Evolutionary conservation across 768 basidiomycete species (phyloP).

Genomic region (Boletus tomentosulus): DNA sequence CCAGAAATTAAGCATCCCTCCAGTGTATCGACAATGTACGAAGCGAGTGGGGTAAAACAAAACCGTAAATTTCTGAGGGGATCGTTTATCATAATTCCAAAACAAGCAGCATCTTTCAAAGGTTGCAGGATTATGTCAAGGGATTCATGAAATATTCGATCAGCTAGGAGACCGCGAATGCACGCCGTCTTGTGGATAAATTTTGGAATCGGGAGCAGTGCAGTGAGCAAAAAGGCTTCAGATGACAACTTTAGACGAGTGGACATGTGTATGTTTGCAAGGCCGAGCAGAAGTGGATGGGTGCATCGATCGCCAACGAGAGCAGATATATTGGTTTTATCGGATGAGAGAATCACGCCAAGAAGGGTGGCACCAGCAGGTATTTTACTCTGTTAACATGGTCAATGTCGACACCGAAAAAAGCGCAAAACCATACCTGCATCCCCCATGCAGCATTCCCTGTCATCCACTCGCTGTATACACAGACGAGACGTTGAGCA

Average conservation of each 20-base stretch:
- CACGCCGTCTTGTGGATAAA: slow-evolving; percentile 4
- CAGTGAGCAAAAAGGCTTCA: slow-evolving; percentile 6
- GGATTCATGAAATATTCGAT: not conserved
- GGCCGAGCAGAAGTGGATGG: slow-evolving; percentile 9
- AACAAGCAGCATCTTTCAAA: not conserved
- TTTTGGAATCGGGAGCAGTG: slow-evolving; percentile 6
- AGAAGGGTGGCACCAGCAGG: not conserved
- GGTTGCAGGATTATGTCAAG: not conserved
- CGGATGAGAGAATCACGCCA: not conserved
- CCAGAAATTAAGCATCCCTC: not conserved
- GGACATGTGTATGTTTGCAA: slow-evolving; percentile 9
- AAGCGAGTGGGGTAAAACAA: not conserved
- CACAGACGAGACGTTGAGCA: no score
- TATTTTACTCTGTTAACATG: not conserved
- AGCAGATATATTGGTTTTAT: not conserved
- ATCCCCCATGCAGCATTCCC: not conserved
- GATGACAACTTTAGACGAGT: slow-evolving; percentile 10
- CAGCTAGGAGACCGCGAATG: not conserved
- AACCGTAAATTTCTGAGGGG: not conserved
- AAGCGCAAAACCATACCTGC: not conserved
- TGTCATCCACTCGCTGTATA: no score
- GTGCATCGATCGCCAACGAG: slow-evolving; percentile 1
- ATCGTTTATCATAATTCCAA: not conserved
- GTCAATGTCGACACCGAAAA: no score
- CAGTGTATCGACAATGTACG: not conserved